Base-by-base conservation (phyloP, 495 filamentous ascomycete species). In the Annulohypoxylon stygium region DNA sequence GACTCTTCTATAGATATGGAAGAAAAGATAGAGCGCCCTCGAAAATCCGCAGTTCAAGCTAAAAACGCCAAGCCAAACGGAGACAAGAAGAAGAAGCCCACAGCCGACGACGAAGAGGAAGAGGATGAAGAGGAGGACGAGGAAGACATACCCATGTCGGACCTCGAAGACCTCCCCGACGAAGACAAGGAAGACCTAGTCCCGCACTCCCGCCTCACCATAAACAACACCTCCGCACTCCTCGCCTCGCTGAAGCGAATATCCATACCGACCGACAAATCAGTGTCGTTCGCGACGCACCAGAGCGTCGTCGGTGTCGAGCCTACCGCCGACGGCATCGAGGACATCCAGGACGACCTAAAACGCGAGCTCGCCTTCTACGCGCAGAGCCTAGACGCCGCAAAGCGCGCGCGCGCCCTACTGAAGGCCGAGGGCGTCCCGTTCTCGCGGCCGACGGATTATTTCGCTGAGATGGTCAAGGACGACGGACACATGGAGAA, bases 391-490 rank as follows among this genome's bases (percentile, higher is more conserved):
- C 90, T 97, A 53, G 87, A 91, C 26, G 93, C 93, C 3, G 94
- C 90, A 5, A 87, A 89, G 53, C 80, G 89, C 55, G 96, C 88
- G 12, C 90, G 95, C 51, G 81, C 82, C 4, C 80, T 90, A 37
- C 87, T 99, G 47, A 92, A 92, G 81, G 92, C 91, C 76, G 94
- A 97, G 79, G 91, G 90, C 37, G 85, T 94, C 7, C 89, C 91
- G 7, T 98, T 98, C 83, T 90, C 93, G 4, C 88, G 96, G 4
- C 96, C 96, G 7, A 89, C 86, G 36, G 96, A 99, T 81, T 99
- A 97, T 84, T 98, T 99, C 76, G 96, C 96, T 26, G 96, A 99
- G 86, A 99, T 97, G 93, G 89, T 98, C 69, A 97, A 98, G 87
- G 93, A 90, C 76, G 97, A 99, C 83, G 95, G 97, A 85, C 97